Evolutionary conservation across 768 basidiomycete species (phyloP).

Genomic region (Calocybe indica): DNA sequence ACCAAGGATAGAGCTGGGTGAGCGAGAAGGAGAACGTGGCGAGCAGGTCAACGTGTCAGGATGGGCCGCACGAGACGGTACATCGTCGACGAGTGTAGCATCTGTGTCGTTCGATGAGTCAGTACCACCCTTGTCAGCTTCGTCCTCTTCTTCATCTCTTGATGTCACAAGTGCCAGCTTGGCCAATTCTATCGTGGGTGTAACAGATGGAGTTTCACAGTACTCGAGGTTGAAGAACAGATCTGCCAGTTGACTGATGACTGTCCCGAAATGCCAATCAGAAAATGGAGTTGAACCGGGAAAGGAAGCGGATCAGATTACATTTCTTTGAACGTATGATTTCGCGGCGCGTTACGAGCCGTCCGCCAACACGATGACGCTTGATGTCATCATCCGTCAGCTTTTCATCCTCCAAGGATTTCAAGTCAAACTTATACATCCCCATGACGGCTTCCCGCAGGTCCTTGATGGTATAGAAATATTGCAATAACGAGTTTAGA

Average conservation of each 20-base stretch:
- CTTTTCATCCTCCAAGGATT: conserved; percentile 61
- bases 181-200: conserved; percentile 81
- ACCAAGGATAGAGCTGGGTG: conserved; percentile 56
- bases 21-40: conserved; percentile 25
- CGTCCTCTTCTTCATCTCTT: conserved; percentile 85
- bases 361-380: conserved; percentile 82
- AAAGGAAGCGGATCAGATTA: conserved; percentile 23
- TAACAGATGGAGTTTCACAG: conserved; percentile 60
- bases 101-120: conserved; percentile 85
- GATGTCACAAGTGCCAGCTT: conserved; percentile 89
- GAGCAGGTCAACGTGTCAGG: conserved; percentile 16
- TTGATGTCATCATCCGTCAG: conserved; percentile 77
- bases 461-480: conserved; percentile 94
- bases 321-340: conserved; percentile 83
- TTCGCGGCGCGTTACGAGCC: conserved; percentile 75
- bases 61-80: conserved; percentile 28
- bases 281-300: conserved; percentile 8
- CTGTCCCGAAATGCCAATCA: conserved; percentile 28
- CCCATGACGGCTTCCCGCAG: conserved; percentile 70
- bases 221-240: conserved; percentile 76
- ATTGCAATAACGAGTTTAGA: conserved; percentile 78
- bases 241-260: conserved; percentile 72
- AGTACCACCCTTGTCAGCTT: conserved; percentile 63
- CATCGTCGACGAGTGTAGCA: conserved; percentile 83
- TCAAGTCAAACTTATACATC: conserved; percentile 48